phyloP scores from a whole-genome alignment of 768 basidiomycete genomes.

The Candolleomyces aberdarensis region DNA sequence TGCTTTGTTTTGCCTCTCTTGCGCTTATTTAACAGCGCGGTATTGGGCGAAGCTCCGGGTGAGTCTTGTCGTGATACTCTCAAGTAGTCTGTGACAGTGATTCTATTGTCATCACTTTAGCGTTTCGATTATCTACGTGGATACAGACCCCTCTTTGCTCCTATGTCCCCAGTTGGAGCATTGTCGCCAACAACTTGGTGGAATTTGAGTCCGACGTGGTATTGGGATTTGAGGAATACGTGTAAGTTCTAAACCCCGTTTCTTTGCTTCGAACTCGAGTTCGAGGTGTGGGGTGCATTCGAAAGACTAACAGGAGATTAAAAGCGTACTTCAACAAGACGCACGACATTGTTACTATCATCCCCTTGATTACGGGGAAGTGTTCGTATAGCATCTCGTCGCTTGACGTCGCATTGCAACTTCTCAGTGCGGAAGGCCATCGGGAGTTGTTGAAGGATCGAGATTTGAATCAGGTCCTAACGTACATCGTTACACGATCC shows the following conservation, averaged over 20 bases:
- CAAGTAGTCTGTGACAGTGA: no score
- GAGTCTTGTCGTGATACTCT: no score
- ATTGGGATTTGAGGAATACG: neutral
- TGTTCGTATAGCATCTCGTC: neutral
- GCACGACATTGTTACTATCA: conserved; percentile 22
- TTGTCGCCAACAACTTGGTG: neutral
- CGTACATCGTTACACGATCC: neutral
- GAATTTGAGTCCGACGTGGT: neutral
- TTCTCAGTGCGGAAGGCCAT: neutral
- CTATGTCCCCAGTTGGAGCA: neutral
- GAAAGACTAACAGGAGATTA: no score
- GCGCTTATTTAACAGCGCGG: no score
- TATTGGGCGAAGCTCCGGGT: no score
- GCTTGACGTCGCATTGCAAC: neutral
- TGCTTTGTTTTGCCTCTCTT: no score
- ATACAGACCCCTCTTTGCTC: neutral
- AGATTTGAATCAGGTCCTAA: neutral
- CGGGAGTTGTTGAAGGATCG: neutral
- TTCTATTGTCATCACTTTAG: neutral
- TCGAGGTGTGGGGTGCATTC: no score
- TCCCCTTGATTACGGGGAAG: conserved; percentile 10
- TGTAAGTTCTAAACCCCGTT: no score
- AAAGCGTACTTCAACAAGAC: conserved; percentile 20
- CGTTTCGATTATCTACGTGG: neutral
- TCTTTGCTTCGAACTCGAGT: no score